Conservation (phyloP, 2,329 filamentous ascomycete species). For the Curvularia hawaiiensis region DNA sequence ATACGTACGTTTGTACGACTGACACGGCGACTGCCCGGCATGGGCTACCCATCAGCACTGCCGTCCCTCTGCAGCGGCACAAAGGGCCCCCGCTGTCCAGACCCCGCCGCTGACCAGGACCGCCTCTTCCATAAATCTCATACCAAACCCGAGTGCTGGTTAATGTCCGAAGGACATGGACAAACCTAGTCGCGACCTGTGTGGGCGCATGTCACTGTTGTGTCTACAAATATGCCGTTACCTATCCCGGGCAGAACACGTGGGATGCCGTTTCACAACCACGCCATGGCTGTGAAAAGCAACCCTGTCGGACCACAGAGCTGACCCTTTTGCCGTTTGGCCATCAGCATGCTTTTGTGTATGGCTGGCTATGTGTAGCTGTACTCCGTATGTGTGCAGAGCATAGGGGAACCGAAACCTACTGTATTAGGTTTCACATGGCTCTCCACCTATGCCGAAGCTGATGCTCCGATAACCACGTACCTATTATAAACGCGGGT, state of each 20-base stretch:
- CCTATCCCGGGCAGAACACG: conserved; percentile 4
- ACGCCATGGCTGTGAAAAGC: conserved; percentile 5
- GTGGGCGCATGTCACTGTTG: not conserved
- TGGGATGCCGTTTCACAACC: conserved; percentile 2
- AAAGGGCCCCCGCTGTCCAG: not conserved
- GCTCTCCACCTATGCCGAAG: conserved; percentile 31
- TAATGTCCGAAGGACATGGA: not conserved
- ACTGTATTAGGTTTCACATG: conserved; percentile 15
- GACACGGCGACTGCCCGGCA: conserved; percentile 3
- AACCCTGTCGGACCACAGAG: conserved; percentile 1
- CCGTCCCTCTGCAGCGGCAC: not conserved
- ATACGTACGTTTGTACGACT: not conserved
- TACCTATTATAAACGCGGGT: conserved; percentile 8
- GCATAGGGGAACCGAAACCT: conserved; percentile 27
- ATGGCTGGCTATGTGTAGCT: not conserved
- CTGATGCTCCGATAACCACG: conserved; percentile 11
- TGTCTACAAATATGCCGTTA: not conserved
- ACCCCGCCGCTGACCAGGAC: not conserved
- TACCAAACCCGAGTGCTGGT: not conserved
- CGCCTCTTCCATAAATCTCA: not conserved
- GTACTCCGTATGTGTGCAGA: not conserved
- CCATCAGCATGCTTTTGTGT: not conserved
- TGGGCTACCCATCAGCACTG: conserved; percentile 6
- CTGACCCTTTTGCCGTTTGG: not conserved
- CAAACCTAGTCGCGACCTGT: not conserved